Evolutionary conservation across 768 basidiomycete species (phyloP), one percentile per base, ranked within the genome.

Genomic region (Tulasnella sp.): DNA sequence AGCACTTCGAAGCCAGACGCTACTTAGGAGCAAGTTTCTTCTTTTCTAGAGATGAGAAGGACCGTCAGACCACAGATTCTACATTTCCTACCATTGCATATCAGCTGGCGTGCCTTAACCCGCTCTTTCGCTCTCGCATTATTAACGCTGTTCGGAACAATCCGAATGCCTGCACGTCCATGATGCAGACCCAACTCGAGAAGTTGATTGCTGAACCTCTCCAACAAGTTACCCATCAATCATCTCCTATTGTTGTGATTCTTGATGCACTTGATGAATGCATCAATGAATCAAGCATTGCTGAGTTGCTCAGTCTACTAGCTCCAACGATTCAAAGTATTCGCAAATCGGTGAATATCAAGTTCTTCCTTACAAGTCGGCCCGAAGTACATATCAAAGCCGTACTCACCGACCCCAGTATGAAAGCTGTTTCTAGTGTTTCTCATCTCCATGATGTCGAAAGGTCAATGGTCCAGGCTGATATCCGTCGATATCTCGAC

Each of bases 191-290:
- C 4, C 50, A 59, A 33, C 56, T 63, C 28, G 22, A 47, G 10
- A 32, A 54, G 16, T 53, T 65, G 10, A 22, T 64, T 19, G 15
- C 39, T 1, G 35, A 43, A 22, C 58, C 58, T 6, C 43, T 58
- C 15, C 12, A 24, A n/a, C 25, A 16, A 1, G 19, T 16, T 9
- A 19, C 45, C 13, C 6, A 16, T 12, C 5, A 47, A 10, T 22
- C 39, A n/a, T 24, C 41, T 16, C 58, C 55, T 6, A 27, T 64
- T 20, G 43, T 69, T 13, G 53, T 69, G 43, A 58, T 68, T 40
- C 56, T 70, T 22, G 69, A 70, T 53, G 68, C 62, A 1, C 55
- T 69, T 27, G 67, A 69, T 54, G 67, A 69, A 58, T 63, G 67
- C 12, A 58, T 44, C 8, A 34, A 29, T 28, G 22, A 32, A 37